Evolutionary conservation across 2,329 filamentous ascomycete genomes (phyloP).

Genomic region (Cladorrhinum sp.): DNA sequence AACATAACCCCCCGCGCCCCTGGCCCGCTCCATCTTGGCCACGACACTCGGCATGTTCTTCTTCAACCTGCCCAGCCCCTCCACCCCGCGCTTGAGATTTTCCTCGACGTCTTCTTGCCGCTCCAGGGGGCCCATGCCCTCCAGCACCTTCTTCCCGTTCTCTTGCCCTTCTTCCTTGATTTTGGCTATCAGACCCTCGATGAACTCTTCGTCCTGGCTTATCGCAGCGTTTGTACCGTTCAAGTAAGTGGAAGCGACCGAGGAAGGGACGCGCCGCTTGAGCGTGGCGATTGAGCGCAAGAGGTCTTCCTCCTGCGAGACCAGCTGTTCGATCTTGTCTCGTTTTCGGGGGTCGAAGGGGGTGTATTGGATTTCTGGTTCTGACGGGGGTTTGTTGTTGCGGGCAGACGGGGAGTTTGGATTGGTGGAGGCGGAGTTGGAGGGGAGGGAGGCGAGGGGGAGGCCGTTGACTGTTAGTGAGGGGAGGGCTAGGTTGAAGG

Average conservation of each 20-base stretch:
- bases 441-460: conserved; percentile 43
- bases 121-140: conserved; percentile 38
- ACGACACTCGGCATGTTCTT: conserved; percentile 60
- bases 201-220: conserved; percentile 46
- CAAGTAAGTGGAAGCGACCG: conserved; percentile 43
- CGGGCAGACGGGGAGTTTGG: neutral
- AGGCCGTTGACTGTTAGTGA: conserved; percentile 65
- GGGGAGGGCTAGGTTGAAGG: conserved; percentile 56
- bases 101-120: conserved; percentile 47
- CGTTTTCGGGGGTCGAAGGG: conserved; percentile 60
- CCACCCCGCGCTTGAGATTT: conserved; percentile 47
- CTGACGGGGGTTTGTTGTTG: neutral
- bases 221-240: conserved; percentile 40
- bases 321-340: conserved; percentile 57
- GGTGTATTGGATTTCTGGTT: conserved; percentile 45
- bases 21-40: conserved; percentile 63
- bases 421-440: conserved; percentile 29
- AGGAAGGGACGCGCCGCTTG: conserved; percentile 51
- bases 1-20: conserved; percentile 58
- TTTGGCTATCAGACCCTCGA: conserved; percentile 31
- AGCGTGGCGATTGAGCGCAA: conserved; percentile 61
- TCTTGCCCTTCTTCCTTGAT: conserved; percentile 20
- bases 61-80: conserved; percentile 52
- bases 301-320: conserved; percentile 60
- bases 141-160: conserved; percentile 14